Conservation (phyloP, 2,329 filamentous ascomycete genomes). For the Zelopaecilomyces penicillatus region DNA sequence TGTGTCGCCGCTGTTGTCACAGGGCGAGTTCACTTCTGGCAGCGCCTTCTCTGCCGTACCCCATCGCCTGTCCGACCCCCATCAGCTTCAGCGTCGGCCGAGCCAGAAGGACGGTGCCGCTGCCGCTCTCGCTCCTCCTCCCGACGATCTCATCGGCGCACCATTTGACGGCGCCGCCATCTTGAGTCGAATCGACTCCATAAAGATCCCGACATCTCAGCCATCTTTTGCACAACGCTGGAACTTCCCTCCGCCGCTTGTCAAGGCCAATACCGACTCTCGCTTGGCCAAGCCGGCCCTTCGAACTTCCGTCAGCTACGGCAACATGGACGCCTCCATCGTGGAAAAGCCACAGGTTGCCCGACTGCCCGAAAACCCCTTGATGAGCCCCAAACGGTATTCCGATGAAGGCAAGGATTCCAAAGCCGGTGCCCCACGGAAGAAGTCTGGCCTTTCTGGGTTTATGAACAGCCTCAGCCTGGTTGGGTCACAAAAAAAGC, state of each 20-base stretch:
- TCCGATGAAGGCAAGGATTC: constrained; percentile 67
- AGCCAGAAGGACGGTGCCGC: constrained; percentile 17
- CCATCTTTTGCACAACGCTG: constrained; percentile 20
- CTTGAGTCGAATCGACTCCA: constrained; percentile 50
- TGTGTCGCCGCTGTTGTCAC: constrained; percentile 37
- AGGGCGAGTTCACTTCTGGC: constrained; percentile 29
- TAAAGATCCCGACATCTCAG: constrained; percentile 29
- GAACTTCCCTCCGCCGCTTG: constrained; percentile 24
- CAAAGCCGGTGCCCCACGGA: constrained; percentile 56
- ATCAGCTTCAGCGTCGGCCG: constrained; percentile 13
- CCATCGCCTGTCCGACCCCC: constrained; percentile 20
- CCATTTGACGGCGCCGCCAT: constrained; percentile 58
- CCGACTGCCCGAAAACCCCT: constrained; percentile 31
- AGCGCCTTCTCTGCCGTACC: constrained; percentile 20
- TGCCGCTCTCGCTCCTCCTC: constrained; percentile 17
- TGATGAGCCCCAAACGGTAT: constrained; percentile 57
- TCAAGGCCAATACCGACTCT: constrained; percentile 46
- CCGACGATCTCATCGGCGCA: constrained; percentile 54
- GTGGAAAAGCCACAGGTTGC: constrained; percentile 28
- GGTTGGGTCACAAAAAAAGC: constrained; percentile 78
- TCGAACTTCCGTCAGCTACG: constrained; percentile 53
- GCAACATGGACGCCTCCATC: constrained; percentile 29
- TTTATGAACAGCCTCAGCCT: constrained; percentile 65
- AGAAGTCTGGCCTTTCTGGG: constrained; percentile 82
- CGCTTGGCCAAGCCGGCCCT: constrained; percentile 45